A percentile compares a stretch with the other conserved stretches of the same genome.
Evolutionary conservation across 1,139 yeast species (phyloP).

Genomic region (Barnettozyma hawaiiensis): DNA sequence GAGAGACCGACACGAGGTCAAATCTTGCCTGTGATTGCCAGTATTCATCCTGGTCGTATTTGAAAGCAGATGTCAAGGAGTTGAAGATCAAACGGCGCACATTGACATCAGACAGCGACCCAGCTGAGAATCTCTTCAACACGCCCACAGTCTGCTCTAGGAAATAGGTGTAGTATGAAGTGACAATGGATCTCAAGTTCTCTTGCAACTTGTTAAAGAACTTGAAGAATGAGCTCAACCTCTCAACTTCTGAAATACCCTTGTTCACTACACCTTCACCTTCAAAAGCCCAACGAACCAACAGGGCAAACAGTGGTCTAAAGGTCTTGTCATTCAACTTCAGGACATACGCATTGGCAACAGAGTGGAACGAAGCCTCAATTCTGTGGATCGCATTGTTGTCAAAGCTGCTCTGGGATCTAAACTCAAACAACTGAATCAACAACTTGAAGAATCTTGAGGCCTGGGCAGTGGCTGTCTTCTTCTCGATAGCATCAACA

Average conservation of each 20-base stretch:
- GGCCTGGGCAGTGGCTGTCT: conserved; percentile 65
- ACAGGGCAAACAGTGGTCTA: conserved; percentile 82
- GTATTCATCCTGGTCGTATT: conserved; percentile 86
- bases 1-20: conserved; percentile 56
- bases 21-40: conserved; percentile 90
- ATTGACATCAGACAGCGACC: conserved; percentile 41
- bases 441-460: conserved; percentile 67
- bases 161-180: conserved; percentile 81
- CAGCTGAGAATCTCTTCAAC: conserved; percentile 42
- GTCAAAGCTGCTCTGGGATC: conserved; percentile 53
- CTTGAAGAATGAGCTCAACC: conserved; percentile 73
- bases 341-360: conserved; percentile 76
- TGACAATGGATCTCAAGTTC: conserved; percentile 77
- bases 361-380: conserved; percentile 67
- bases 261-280: conserved; percentile 60
- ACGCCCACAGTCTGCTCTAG: conserved; percentile 63
- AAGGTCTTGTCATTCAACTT: conserved; percentile 90
- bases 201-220: conserved; percentile 83
- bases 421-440: conserved; percentile 64
- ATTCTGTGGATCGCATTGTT: conserved; percentile 73
- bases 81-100: conserved; percentile 67
- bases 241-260: conserved; percentile 43
- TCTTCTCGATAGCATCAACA: conserved; percentile 65
- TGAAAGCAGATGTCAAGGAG: conserved; percentile 73
- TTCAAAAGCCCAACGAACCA: conserved; percentile 90